Conservation (phyloP, 169 alveolate species). For the Fabrea salina region DNA sequence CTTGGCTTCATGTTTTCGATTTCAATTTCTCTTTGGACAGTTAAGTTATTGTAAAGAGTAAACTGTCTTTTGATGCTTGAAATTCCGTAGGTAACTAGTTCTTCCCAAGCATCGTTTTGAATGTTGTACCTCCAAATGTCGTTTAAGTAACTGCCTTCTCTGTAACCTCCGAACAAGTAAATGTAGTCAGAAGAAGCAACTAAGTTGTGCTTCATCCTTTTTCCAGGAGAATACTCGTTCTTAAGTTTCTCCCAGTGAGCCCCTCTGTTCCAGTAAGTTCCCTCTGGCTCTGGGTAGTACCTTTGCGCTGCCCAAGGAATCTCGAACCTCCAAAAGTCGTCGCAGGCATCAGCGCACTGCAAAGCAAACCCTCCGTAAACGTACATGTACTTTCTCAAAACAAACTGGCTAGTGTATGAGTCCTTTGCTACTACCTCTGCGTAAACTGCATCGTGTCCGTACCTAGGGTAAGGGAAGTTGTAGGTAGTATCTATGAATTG, state of each 20-base stretch:
- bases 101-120: not conserved
- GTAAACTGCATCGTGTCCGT: conserved; percentile 56
- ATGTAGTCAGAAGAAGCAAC: conserved; percentile 48
- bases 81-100: not conserved
- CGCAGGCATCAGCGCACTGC: conserved; percentile 67
- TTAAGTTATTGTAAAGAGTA: not conserved
- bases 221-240: conserved; percentile 54
- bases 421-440: conserved; percentile 30
- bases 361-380: conserved; percentile 73
- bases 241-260: conserved; percentile 54
- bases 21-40: not conserved
- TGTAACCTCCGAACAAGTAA: conserved; percentile 70
- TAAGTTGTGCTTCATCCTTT: conserved; percentile 59
- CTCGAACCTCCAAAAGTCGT: conserved; percentile 72
- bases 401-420: not conserved
- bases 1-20: not conserved
- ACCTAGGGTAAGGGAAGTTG: conserved; percentile 55
- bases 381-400: conserved; percentile 52
- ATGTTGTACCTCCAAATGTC: not conserved
- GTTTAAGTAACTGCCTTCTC: conserved; percentile 24
- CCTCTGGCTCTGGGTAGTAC: conserved; percentile 51
- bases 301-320: conserved; percentile 64
- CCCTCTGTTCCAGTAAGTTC: conserved; percentile 59
- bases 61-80: not conserved
- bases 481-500: conserved; percentile 27